Conservation (phyloP, 2,329 filamentous ascomycete species). For the Aspergillus novoparasiticus region DNA sequence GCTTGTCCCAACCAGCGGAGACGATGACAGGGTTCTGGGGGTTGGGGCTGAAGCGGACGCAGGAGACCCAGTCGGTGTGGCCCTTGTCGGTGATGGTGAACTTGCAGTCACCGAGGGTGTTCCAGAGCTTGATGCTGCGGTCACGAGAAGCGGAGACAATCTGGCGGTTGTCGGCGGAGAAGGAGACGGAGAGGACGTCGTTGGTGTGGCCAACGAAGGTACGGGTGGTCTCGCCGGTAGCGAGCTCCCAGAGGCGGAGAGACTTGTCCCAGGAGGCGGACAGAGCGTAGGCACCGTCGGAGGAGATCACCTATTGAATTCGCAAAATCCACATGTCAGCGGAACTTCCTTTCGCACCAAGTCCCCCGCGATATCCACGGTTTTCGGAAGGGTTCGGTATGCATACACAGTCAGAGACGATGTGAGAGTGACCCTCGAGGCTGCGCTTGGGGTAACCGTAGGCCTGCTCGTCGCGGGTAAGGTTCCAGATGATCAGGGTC, state of each 20-base stretch:
- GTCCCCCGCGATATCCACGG: not conserved
- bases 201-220: slow-evolving; percentile 99
- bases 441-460: slow-evolving; percentile 99
- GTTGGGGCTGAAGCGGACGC: slow-evolving; percentile 99
- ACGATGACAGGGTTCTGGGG: slow-evolving; percentile 99
- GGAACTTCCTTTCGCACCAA: slow-evolving; percentile 23
- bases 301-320: slow-evolving; percentile 83
- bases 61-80: slow-evolving; percentile 99
- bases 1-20: slow-evolving; percentile 98
- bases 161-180: slow-evolving; percentile 99
- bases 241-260: slow-evolving; percentile 98
- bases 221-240: slow-evolving; percentile 94
- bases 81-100: slow-evolving; percentile 99
- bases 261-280: slow-evolving; percentile 99
- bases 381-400: slow-evolving; percentile 24
- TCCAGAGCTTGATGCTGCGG: slow-evolving; percentile 99
- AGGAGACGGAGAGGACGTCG: slow-evolving; percentile 98
- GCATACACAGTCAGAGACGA: slow-evolving; percentile 99
- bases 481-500: slow-evolving; percentile 99
- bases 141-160: slow-evolving; percentile 99
- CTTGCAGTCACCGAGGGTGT: slow-evolving; percentile 99
- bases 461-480: slow-evolving; percentile 95
- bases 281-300: slow-evolving; percentile 97
- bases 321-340: slow-evolving; percentile 29
- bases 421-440: slow-evolving; percentile 98